Base-by-base conservation (phyloP, 352 stramenopile species). In the Globisporangium middletonii region DNA sequence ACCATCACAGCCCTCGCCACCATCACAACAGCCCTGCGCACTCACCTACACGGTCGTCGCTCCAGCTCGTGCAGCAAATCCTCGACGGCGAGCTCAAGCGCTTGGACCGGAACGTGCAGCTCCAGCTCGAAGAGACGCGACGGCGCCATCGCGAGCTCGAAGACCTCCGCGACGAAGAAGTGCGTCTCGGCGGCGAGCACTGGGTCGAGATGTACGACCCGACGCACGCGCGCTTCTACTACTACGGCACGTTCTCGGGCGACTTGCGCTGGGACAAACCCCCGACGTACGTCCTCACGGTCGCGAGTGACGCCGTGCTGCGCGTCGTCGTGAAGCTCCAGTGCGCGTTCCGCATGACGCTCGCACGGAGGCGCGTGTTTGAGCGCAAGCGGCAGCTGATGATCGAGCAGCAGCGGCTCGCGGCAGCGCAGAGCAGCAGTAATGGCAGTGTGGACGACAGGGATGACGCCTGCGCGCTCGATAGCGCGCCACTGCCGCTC, bases 201-300 rank as follows among this genome's bases (percentile, higher is more conserved):
- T 88, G 77, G 73, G 48, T 86, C 53, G 67, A 86, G 60, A 69
- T 86, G 65, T 77, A 73, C 49, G 75, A 88, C 46, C 67, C 65
- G 28, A 69, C 64, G 0, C 71, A 78, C n/a, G 65, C 74, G 37
- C 37, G 50, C 4, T 56, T 73, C 51, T 88, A 83, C 60, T 88
- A 77, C 62, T 86, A 79, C 41, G 57, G 67, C 1, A 53, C 69
- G 19, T 57, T 68, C 23, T 75, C 69, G 12, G 75, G 75, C 18
- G 67, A 84, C 49, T 55, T 86, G 53, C 62, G 67, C 6, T 84
- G 75, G 77, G 59, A 78, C 19, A 53, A 54, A 11, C 75, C 75
- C 7, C 55, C 62, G 26, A 63, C 35, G 62, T 62, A 70, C 72
- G 57, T 71, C 41, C 56, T 71, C 62, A 37, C 69, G 53, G 42